phyloP scores from a whole-genome alignment of 2,329 filamentous ascomycete species.

The Microsporum canis region DNA sequence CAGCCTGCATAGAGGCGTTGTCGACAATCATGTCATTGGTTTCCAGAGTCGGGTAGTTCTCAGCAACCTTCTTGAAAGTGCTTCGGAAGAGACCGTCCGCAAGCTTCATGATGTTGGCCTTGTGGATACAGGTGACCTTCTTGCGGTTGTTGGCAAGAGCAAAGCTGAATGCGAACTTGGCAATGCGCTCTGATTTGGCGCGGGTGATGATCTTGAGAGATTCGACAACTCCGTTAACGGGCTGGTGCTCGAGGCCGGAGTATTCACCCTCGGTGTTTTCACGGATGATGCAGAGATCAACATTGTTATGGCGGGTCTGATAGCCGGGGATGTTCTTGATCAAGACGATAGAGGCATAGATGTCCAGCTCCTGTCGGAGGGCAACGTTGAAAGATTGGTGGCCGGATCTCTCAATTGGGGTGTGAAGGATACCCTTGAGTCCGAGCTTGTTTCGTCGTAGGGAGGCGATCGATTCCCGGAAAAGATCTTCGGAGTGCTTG shows the following conservation, averaged over 20 bases:
- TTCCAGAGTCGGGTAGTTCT: constrained; percentile 92
- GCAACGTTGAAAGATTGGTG: constrained; percentile 99
- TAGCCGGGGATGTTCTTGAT: constrained; percentile 99
- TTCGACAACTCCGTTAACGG: constrained; percentile 89
- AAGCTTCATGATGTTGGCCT: constrained; percentile 99
- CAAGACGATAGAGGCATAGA: constrained; percentile 93
- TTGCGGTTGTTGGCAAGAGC: constrained; percentile 97
- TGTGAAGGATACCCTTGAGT: constrained; percentile 97
- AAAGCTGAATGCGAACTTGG: constrained; percentile 97
- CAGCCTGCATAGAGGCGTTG: constrained; percentile 99
- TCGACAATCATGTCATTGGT: constrained; percentile 99
- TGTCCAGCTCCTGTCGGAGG: constrained; percentile 96
- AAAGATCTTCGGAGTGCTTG: constrained; percentile 86
- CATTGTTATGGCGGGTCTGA: constrained; percentile 89
- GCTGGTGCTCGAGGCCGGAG: constrained; percentile 97
- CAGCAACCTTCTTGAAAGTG: constrained; percentile 85
- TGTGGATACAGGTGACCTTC: constrained; percentile 99
- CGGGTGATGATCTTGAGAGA: constrained; percentile 99
- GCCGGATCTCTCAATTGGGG: constrained; percentile 87
- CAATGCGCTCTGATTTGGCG: constrained; percentile 97
- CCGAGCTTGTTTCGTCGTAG: constrained; percentile 98
- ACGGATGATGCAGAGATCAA: constrained; percentile 98
- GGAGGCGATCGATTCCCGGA: constrained; percentile 89
- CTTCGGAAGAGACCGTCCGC: constrained; percentile 97
- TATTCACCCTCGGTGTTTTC: constrained; percentile 99